Percentiles rank a stretch among this genome's conserved stretches.
phyloP scores from a whole-genome alignment of 768 basidiomycete genomes.

The Pulveroboletus sp. region DNA sequence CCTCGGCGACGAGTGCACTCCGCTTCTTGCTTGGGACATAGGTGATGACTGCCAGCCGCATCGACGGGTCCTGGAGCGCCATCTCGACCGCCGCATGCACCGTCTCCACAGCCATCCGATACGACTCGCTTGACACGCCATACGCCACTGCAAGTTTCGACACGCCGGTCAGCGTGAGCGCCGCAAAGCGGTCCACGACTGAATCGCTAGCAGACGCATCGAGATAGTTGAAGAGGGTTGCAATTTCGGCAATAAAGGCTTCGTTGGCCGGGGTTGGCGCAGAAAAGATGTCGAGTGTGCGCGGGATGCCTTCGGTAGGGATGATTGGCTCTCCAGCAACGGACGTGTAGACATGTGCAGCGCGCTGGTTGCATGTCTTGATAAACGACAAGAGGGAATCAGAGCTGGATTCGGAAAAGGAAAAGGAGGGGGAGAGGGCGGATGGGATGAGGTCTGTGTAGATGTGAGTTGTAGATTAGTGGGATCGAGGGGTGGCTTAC shows the following conservation, averaged over 20 bases:
- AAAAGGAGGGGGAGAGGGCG: conserved; percentile 49
- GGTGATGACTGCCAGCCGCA: conserved; percentile 55
- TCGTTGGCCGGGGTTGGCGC: conserved; percentile 37
- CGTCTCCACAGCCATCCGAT: conserved; percentile 42
- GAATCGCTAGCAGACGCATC: conserved; percentile 23
- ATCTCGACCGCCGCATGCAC: conserved; percentile 49
- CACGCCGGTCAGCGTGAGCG: conserved; percentile 56
- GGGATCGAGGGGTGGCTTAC: conserved; percentile 35
- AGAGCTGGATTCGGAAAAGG: conserved; percentile 29
- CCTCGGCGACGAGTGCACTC: conserved; percentile 38
- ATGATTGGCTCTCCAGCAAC: conserved; percentile 42
- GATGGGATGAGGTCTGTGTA: conserved; percentile 55
- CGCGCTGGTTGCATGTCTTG: conserved; percentile 56
- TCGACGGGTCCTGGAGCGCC: conserved; percentile 35
- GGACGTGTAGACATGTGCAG: conserved; percentile 54
- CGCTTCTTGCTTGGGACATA: conserved; percentile 41
- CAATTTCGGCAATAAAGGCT: conserved; percentile 40
- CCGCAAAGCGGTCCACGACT: conserved; percentile 58
- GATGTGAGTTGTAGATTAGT: not conserved
- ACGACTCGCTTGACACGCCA: conserved; percentile 55
- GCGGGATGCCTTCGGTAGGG: conserved; percentile 29
- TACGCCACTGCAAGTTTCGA: conserved; percentile 43
- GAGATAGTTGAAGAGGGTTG: conserved; percentile 53
- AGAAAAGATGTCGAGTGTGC: conserved; percentile 41
- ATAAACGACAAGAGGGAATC: conserved; percentile 49